Evolutionary conservation across 352 stramenopile species (phyloP).

Genomic region (Plasmopara halstedii): DNA sequence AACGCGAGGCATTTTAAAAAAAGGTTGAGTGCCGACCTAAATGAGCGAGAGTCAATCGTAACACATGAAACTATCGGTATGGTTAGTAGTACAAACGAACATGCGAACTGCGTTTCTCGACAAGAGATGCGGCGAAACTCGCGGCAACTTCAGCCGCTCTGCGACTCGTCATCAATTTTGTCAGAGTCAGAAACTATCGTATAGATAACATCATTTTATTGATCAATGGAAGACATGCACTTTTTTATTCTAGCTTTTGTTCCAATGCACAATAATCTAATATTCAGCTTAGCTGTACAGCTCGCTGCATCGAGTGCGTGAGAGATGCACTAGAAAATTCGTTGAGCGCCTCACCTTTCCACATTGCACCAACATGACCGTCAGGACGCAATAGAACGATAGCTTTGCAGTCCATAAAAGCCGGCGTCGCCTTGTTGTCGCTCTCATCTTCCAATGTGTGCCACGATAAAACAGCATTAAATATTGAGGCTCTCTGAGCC

Average conservation of each 20-base stretch:
- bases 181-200: slow-evolving; percentile 17
- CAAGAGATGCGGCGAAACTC: slow-evolving; percentile 17
- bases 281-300: slow-evolving; percentile 23
- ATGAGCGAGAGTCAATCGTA: slow-evolving; percentile 37
- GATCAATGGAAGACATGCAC: no score
- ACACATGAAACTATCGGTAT: slow-evolving; percentile 9
- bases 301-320: slow-evolving; percentile 17
- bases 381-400: slow-evolving; percentile 72
- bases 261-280: no score
- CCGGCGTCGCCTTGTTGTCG: slow-evolving; percentile 26
- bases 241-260: no score
- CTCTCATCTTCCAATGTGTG: slow-evolving; percentile 18
- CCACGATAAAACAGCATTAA: slow-evolving; percentile 30
- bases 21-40: slow-evolving; percentile 24
- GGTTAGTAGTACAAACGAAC: slow-evolving; percentile 20
- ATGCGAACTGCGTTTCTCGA: slow-evolving; percentile 15
- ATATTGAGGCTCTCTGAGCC: slow-evolving; percentile 10
- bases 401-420: slow-evolving; percentile 25
- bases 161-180: slow-evolving; percentile 1
- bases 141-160: slow-evolving; percentile 13
- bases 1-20: slow-evolving; percentile 21
- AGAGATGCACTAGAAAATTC: slow-evolving; percentile 7
- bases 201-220: no score
- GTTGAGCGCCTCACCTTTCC: slow-evolving; percentile 23
- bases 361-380: slow-evolving; percentile 67